These are phyloP conservation scores for Globisporangium spiculum DNA, from an alignment of 352 stramenopile species.

Conservation along the genomic window DNA sequence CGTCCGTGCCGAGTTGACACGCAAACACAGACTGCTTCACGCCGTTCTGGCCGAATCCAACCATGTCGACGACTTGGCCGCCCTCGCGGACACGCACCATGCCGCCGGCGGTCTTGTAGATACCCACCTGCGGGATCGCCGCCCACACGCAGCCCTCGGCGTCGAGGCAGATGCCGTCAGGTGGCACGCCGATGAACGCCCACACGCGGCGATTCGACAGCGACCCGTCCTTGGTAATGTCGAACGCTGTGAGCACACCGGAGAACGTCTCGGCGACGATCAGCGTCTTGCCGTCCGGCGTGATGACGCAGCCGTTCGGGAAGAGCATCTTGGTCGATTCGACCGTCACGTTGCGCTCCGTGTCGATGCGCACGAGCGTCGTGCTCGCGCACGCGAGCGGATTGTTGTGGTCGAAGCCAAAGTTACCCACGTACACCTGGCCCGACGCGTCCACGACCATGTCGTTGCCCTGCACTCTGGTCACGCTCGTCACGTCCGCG, in stretches of 20 bases:
- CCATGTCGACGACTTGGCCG: conserved; percentile 46
- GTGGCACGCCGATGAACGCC: conserved; percentile 43
- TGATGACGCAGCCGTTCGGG: conserved; percentile 71
- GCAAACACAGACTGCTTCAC: conserved; percentile 53
- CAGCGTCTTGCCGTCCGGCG: conserved; percentile 65
- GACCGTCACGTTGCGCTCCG: conserved; percentile 41
- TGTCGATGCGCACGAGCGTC: conserved; percentile 54
- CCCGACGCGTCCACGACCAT: conserved; percentile 50
- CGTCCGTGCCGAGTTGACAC: conserved; percentile 59
- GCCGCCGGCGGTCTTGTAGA: conserved; percentile 45
- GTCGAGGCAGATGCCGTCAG: conserved; percentile 65
- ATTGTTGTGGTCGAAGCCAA: conserved; percentile 51
- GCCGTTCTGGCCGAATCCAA: conserved; percentile 60
- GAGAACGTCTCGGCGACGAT: conserved; percentile 69
- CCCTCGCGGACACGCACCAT: conserved; percentile 55
- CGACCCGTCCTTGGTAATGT: conserved; percentile 45
- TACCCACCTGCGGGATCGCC: conserved; percentile 46
- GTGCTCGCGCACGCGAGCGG: conserved; percentile 35
- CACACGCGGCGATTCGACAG: conserved; percentile 52
- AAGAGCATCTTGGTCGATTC: conserved; percentile 61
- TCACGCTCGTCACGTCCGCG: conserved; percentile 49
- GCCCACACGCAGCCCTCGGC: conserved; percentile 66
- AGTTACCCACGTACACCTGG: conserved; percentile 59
- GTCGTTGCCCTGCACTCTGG: conserved; percentile 53
- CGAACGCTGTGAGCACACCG: conserved; percentile 52